Evolutionary conservation across 208 protist species (phyloP).

Genomic region (Tetramitus jugosus): DNA sequence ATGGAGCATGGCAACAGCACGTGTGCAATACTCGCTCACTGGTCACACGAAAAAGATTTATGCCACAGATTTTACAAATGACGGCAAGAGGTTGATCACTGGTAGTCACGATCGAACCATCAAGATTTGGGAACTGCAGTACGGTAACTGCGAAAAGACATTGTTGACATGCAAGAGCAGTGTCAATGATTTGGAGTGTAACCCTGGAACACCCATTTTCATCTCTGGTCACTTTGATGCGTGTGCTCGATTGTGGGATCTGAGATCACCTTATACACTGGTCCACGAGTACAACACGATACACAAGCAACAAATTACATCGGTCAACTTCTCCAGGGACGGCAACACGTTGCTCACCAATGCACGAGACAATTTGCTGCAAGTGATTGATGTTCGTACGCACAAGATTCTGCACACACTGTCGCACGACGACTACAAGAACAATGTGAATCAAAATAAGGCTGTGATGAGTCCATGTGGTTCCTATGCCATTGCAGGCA

Average conservation of each 20-base stretch:
- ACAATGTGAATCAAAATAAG: conserved; percentile 33
- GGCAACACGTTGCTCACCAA: conserved; percentile 38
- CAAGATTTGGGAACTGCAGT: conserved; percentile 52
- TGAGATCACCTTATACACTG: conserved; percentile 26
- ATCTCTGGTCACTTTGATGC: conserved; percentile 46
- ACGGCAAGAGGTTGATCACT: conserved; percentile 31
- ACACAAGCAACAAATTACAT: conserved; percentile 48
- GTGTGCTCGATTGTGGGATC: conserved; percentile 48
- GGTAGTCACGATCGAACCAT: conserved; percentile 52
- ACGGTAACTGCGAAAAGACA: conserved; percentile 47
- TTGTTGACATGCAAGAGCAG: conserved; percentile 44
- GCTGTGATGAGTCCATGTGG: conserved; percentile 38
- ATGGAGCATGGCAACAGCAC: conserved; percentile 32
- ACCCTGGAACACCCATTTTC: conserved; percentile 19
- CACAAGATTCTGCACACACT: conserved; percentile 36
- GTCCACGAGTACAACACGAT: conserved; percentile 31
- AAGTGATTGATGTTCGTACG: conserved; percentile 50
- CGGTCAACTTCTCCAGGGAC: conserved; percentile 36
- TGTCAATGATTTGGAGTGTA: conserved; percentile 46
- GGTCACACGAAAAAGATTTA: conserved; percentile 53
- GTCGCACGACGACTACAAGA: conserved; percentile 27
- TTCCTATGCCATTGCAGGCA: conserved; percentile 35
- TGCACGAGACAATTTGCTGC: conserved; percentile 47
- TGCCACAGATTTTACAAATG: conserved; percentile 38
- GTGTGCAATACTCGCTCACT: conserved; percentile 45